Conservation (phyloP, 768 basidiomycete genomes). For the Tephrocybe sp. region DNA sequence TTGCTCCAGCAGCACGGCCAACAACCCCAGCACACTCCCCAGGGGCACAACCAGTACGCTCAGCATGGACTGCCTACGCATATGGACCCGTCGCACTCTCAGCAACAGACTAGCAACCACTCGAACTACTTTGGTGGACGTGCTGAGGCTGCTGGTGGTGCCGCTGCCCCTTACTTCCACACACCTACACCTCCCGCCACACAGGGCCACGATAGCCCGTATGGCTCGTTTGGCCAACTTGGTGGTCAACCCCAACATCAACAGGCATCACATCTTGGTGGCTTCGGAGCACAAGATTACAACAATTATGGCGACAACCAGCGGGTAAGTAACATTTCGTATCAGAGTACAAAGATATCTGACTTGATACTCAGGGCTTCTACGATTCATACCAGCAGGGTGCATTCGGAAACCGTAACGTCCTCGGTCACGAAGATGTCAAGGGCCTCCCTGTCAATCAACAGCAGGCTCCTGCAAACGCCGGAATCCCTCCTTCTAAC, state of each 20-base stretch:
- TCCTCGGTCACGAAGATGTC: conserved; percentile 73
- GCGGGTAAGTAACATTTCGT: conserved; percentile 45
- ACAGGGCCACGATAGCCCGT: conserved; percentile 62
- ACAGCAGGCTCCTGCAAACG: conserved; percentile 47
- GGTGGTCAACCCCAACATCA: conserved; percentile 57
- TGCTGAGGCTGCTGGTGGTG: conserved; percentile 42
- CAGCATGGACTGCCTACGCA: conserved; percentile 69
- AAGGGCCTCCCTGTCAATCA: conserved; percentile 67
- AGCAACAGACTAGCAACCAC: conserved; percentile 46
- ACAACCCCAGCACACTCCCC: conserved; percentile 43
- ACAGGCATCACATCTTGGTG: conserved; percentile 52
- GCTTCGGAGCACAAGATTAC: conserved; percentile 67
- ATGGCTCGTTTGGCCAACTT: conserved; percentile 69
- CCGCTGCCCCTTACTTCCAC: conserved; percentile 65
- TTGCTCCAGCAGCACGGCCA: conserved; percentile 38
- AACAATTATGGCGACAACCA: conserved; percentile 61
- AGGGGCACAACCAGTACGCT: conserved; percentile 53
- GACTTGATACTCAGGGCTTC: conserved; percentile 50
- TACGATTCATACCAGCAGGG: conserved; percentile 77
- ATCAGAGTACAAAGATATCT: conserved; percentile 4
- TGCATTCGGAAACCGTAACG: conserved; percentile 63
- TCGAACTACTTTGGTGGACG: conserved; percentile 67
- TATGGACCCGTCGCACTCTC: conserved; percentile 53
- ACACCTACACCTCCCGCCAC: conserved; percentile 71
- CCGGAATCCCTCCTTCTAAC: conserved; percentile 50